Conservation (phyloP, 176 grass and related monocot species). For the bread wheat (Triticum aestivum) region IWGSC_CS_RefSeq_v2.1 NC_057810.1:141670203-141670702, state of each 20-base stretch:
- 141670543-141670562: background rate
- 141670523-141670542: background rate
- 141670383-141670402: slow-evolving; percentile 88
- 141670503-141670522: slow-evolving; percentile 31
- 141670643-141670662: slow-evolving; percentile 84
- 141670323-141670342: background rate
- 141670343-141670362: background rate
- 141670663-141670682: slow-evolving; percentile 97
- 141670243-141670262: background rate
- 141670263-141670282: background rate
- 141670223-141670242: background rate
- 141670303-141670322: slow-evolving; percentile 5
- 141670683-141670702: slow-evolving; percentile 68
- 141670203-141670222: background rate
- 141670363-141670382: background rate
- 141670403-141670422: slow-evolving; percentile 97
- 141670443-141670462: slow-evolving; percentile 80
- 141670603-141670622: background rate
- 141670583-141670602: too few species aligned
- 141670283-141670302: background rate
- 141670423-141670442: slow-evolving; percentile 68
- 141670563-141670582: background rate
- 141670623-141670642: slow-evolving; percentile 94
- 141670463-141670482: slow-evolving; percentile 90
- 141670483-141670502: slow-evolving; percentile 92